Evolutionary conservation across 1,284 basidiomycete species (phyloP), one percentile per base, ranked within the genome.

Genomic region (Leccinum griseonigrum): DNA sequence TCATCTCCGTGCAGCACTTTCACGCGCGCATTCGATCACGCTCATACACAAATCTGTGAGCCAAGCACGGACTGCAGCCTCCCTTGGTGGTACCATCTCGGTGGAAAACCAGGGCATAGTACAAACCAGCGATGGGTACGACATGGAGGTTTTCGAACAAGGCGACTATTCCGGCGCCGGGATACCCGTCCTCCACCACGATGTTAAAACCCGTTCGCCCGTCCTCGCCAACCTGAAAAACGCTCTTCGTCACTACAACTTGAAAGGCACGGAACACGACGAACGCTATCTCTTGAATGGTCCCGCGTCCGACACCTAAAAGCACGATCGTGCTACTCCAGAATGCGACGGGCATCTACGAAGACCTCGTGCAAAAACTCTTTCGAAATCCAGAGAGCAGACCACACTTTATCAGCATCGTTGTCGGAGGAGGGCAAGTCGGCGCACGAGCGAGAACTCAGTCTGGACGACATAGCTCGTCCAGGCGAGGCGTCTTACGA

Each of bases 271-370:
- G 87, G 22, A 78, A 85, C 13, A 91, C 91, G 0, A 56, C 87
- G 0, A 67, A 73, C 1, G 87, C 90, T 3, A 71, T 98, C 34
- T 75, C 78, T 28, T 71, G 76, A 3, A 81, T 98, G 56, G 75
- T 83, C 5, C 84, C 84, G 9, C 85, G 94, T 22, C 76, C 98
- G 31, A 81, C 83, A 4, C 75, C 83, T 0, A 74, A 83, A 58
- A 91, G 89, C 52, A 97, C 95, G 29, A 86, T 98, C 65, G 91
- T 97, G 1, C 84, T 99, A 6, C 76, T 97, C 56, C 93, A 97
- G 72, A 98, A 98, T 74, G 96, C 89, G 74, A 80, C 97, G 88
- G 96, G 95, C 16, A 80, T 97, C 14, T 91, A 95, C 74, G 95
- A 98, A 69, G 78, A 86, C 64, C 80, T 98, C 58, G 74, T 93